Base-by-base conservation (phyloP, 306 rosid species). In the Senna siamea region DNA sequence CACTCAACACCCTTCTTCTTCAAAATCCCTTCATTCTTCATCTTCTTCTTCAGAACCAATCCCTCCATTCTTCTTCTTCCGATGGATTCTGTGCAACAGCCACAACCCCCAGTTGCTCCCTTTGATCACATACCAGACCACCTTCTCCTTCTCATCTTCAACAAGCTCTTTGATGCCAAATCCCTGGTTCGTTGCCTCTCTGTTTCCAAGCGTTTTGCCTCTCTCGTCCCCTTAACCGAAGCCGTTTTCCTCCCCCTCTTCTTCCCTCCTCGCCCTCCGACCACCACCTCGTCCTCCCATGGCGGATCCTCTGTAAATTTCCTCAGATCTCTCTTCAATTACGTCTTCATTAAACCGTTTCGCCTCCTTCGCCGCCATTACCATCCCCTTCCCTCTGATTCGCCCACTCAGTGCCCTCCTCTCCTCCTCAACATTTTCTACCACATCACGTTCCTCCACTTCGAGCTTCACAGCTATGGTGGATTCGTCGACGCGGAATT, bases 181-280 rank as follows among this genome's bases (percentile, higher is more conserved):
- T 68, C 87, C 40, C 75, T 80, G 14, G 35, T 84, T 18, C 80
- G 82, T 5, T 77, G 80, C 75, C 80, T 77, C 72, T 14, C 80
- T 11, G 76, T 84, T 47, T 77, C 80, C n/a, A 77, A 77, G 51
- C 82, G 76, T 9, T 84, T 84, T 56, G 80, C 78, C 19, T 66
- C 80, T 18, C 65, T 77, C n/a, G 19, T 77, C 67, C 56, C 80
- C 4, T 78, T 52, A 20, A 50, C 54, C 53, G 78, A 84, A 26
- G 10, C 78, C 50, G 64, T 80, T 77, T 66, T 43, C 26, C 83
- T 84, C 41, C 51, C 75, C 6, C 80, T 84, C 38, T 76, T 76
- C 57, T 41, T 26, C 13, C 65, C 65, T 28, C 41, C 19, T 11
- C 19, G 7, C 17, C 17, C 30, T 23, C 32, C 14, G 19, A 0